A percentile compares a stretch with the other conserved stretches of the same genome.
Conservation (phyloP, 345 rosid genomes). For the Eutrema yunnanense region DNA sequence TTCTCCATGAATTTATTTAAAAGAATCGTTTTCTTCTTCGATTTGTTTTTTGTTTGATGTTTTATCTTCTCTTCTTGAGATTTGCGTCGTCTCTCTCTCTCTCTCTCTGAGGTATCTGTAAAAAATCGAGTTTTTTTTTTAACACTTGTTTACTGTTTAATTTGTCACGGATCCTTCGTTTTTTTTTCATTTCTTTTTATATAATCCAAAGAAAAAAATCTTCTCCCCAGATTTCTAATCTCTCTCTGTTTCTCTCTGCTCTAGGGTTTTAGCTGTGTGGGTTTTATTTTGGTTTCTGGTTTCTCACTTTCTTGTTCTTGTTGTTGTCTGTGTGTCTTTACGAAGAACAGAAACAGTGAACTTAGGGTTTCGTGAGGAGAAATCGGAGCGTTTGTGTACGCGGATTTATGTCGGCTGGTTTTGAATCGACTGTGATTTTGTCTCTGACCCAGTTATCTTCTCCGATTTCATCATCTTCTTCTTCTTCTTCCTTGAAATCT, state of each 20-base stretch:
- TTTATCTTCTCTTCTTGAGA: slow-evolving; percentile 5
- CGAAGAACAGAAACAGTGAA: slow-evolving; percentile 23
- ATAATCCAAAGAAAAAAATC: background rate
- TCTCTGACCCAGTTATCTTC: slow-evolving; percentile 56
- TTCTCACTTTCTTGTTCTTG: background rate
- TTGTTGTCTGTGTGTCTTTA: background rate
- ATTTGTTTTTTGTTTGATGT: slow-evolving; percentile 17
- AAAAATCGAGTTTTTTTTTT: slow-evolving; percentile 8
- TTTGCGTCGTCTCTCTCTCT: slow-evolving; percentile 21
- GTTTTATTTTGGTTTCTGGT: slow-evolving; percentile 9
- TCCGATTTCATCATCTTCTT: slow-evolving; percentile 10
- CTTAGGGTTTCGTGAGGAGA: background rate
- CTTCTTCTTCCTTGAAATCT: slow-evolving; percentile 1
- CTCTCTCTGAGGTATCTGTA: background rate
- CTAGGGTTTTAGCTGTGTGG: slow-evolving; percentile 32
- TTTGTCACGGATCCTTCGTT: slow-evolving; percentile 26
- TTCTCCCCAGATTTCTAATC: slow-evolving; percentile 28
- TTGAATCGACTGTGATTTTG: slow-evolving; percentile 68
- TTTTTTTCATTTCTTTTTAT: background rate
- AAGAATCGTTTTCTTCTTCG: slow-evolving; percentile 2
- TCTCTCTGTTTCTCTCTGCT: slow-evolving; percentile 2
- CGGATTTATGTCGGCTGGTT: slow-evolving; percentile 87
- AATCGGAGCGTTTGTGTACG: slow-evolving; percentile 24
- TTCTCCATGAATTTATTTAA: slow-evolving; percentile 11
- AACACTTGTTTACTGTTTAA: slow-evolving; percentile 26